These are phyloP conservation scores for Uromyces viciae-fabae DNA, from an alignment of 1,284 basidiomycete genomes.

Conservation along the genomic window DNA sequence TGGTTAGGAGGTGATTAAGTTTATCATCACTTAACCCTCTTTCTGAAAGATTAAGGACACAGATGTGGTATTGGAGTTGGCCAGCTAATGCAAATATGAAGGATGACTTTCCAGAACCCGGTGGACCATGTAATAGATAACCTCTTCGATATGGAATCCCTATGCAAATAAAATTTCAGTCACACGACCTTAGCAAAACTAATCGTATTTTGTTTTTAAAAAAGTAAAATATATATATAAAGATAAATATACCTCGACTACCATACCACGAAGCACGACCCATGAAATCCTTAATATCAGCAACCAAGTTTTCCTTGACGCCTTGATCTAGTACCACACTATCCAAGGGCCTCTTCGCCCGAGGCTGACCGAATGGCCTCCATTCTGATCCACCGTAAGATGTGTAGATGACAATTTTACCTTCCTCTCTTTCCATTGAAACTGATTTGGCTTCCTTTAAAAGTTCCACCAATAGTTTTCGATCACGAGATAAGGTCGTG, in stretches of 20 bases:
- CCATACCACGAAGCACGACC: slow-evolving; percentile 87
- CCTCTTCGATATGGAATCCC: slow-evolving; percentile 96
- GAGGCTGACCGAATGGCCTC: slow-evolving; percentile 89
- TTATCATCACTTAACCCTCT: slow-evolving; percentile 95
- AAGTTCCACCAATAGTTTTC: slow-evolving; percentile 72
- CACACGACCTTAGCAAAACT: no score
- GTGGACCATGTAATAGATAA: slow-evolving; percentile 90
- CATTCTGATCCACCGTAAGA: slow-evolving; percentile 89
- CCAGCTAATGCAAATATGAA: slow-evolving; percentile 97
- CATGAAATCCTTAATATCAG: slow-evolving; percentile 78
- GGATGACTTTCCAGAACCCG: slow-evolving; percentile 95
- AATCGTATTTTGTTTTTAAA: no score
- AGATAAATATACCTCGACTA: slow-evolving; percentile 69
- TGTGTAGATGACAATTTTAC: slow-evolving; percentile 91
- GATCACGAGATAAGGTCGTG: slow-evolving; percentile 82
- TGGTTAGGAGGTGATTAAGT: slow-evolving; percentile 85
- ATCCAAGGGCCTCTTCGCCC: slow-evolving; percentile 76
- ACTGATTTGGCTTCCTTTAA: slow-evolving; percentile 82
- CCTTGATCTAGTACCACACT: slow-evolving; percentile 87
- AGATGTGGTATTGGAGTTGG: slow-evolving; percentile 87
- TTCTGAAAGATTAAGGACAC: slow-evolving; percentile 91
- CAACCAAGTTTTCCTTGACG: slow-evolving; percentile 71
- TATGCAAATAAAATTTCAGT: slow-evolving; percentile 53
- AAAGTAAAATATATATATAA: background rate
- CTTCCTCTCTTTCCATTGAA: slow-evolving; percentile 79